A percentile compares a stretch with the other conserved stretches of the same genome.
These are phyloP conservation scores for Wolfiporia cocos DNA, from an alignment of 1,284 basidiomycete genomes.

Conservation along the genomic window DNA sequence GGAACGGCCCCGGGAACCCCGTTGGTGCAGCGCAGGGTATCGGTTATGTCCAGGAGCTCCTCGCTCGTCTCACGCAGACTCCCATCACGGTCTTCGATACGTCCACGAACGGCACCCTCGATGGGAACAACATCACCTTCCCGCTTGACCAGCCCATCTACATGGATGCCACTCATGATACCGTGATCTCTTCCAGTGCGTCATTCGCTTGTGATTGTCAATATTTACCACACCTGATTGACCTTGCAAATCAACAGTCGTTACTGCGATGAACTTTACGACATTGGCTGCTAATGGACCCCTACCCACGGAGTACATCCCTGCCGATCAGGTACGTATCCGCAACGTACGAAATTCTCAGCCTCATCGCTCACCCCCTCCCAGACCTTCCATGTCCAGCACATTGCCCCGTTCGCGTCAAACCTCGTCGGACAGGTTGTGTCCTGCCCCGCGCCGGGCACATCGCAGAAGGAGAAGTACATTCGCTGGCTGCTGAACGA, in stretches of 20 bases:
- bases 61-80: constrained; percentile 42
- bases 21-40: constrained; percentile 52
- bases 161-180: constrained; percentile 51
- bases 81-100: constrained; percentile 45
- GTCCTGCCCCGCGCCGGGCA: constrained; percentile 32
- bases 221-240: not conserved
- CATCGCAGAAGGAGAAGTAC: constrained; percentile 26
- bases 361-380: not conserved
- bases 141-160: constrained; percentile 55
- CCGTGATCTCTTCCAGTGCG: constrained; percentile 34
- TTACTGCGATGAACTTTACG: constrained; percentile 58
- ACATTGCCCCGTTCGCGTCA: constrained; percentile 48
- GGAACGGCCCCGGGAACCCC: constrained; percentile 48
- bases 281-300: constrained; percentile 47
- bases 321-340: constrained; percentile 37
- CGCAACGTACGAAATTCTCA: not conserved
- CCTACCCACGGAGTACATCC: constrained; percentile 53
- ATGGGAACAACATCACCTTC: constrained; percentile 46
- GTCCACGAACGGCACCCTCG: constrained; percentile 51
- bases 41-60: constrained; percentile 56
- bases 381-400: constrained; percentile 40
- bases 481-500: constrained; percentile 54
- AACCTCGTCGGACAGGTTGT: constrained; percentile 59
- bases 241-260: constrained; percentile 27
- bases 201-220: not conserved